phyloP scores from a whole-genome alignment of 768 basidiomycete genomes.

The Mycena vulgaris region DNA sequence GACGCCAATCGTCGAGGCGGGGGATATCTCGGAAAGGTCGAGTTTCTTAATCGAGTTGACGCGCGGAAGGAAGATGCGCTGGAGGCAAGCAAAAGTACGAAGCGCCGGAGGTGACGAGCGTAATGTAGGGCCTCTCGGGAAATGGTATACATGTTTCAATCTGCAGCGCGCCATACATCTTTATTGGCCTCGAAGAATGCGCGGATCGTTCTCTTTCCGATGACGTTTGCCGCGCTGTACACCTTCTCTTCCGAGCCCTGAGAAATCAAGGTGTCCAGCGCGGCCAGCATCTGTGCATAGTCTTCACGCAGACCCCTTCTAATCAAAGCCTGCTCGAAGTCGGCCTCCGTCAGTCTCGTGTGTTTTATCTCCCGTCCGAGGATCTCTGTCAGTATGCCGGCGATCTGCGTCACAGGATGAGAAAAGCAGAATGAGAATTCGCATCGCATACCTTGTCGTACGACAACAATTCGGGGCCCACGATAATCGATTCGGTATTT shows the following conservation, averaged over 20 bases:
- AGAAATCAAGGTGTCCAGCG: constrained; percentile 40
- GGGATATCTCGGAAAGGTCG: constrained; percentile 89
- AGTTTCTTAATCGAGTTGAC: constrained; percentile 84
- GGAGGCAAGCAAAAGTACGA: constrained; percentile 69
- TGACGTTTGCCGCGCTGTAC: constrained; percentile 39
- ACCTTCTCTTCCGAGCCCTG: constrained; percentile 44
- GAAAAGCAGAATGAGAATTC: not conserved
- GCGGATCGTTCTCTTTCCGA: constrained; percentile 44
- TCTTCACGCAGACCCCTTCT: constrained; percentile 38
- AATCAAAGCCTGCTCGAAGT: constrained; percentile 35
- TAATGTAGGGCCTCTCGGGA: not conserved
- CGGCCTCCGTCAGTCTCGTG: constrained; percentile 40
- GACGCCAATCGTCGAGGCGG: constrained; percentile 81
- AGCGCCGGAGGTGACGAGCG: constrained; percentile 61
- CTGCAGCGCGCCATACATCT: constrained; percentile 18
- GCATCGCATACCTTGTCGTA: constrained; percentile 48
- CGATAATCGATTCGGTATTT: constrained; percentile 46
- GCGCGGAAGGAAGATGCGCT: constrained; percentile 77
- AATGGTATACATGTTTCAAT: constrained; percentile 10
- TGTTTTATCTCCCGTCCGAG: constrained; percentile 51
- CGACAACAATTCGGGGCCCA: constrained; percentile 50
- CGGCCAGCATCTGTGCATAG: constrained; percentile 38
- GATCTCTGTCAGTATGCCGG: constrained; percentile 43
- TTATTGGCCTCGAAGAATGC: constrained; percentile 45
- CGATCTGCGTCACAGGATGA: constrained; percentile 40